Base-by-base conservation (phyloP, 2,329 filamentous ascomycete genomes). In the Sclerotinia sclerotiorum region DNA sequence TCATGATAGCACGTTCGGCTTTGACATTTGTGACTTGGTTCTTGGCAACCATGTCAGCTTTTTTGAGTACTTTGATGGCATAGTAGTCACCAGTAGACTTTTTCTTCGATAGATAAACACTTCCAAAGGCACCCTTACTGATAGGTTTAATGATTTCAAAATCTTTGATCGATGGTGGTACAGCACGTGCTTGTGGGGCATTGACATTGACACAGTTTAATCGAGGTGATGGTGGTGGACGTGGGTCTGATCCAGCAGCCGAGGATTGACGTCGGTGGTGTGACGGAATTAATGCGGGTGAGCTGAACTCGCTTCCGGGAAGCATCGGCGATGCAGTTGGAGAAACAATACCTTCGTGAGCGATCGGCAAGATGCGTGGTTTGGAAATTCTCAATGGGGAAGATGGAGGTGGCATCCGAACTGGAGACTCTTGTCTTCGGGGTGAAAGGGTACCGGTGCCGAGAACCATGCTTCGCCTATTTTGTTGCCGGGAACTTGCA, bases 141-240 rank as follows among this genome's bases (percentile, higher is more conserved):
- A 99, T 99, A 7, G 95, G 95, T 77, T 99, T 99, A 81, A 99
- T 97, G 73, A 99, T 97, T 78, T 99, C 95, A 74, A 99, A 99
- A 77, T 99, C 95, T 75, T 98, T 98, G 81, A 99, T 99, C 0
- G 96, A 99, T 10, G 94, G 93, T 3, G 95, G 92, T 1, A 94
- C 90, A 42, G 94, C 93, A 69, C 93, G 90, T 61, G 93, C 92
- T 78, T 97, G 93, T 42, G 94, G 91, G 51, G 88, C 87, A 69
- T 87, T 89, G 27, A 90, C 90, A 3, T 87, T 89, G 27, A 90
- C 90, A 3, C 92, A 90, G 60, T 86, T 88, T 63, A 98, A 79
- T 32, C 93, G 88, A 7, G 95, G 95, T 6, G 95, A 99, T 1
- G 91, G 85, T 0, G 94, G 93, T 21, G 89, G 88, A 19, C 83